These are phyloP conservation scores for Talaromyces stipitatus DNA, from an alignment of 495 filamentous ascomycete species.

Conservation along the genomic window DNA sequence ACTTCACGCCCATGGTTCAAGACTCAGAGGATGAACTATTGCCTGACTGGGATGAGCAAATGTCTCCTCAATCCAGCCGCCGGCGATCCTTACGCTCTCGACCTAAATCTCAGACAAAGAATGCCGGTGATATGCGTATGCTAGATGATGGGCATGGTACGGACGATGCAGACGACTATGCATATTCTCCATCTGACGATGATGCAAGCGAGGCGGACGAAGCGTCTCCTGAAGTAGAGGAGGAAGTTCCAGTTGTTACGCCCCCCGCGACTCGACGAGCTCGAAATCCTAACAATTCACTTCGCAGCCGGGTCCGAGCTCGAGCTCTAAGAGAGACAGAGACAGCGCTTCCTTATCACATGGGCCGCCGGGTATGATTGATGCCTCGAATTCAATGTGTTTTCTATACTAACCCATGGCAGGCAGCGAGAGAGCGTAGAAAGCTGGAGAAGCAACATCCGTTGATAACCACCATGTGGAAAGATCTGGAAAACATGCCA, in stretches of 20 bases:
- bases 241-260: background rate
- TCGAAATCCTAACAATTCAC: background rate
- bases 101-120: background rate
- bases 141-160: slow-evolving; percentile 4
- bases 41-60: slow-evolving; percentile 4
- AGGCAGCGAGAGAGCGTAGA: slow-evolving; percentile 44
- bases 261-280: background rate
- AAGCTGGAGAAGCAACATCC: slow-evolving; percentile 75
- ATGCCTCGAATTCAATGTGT: background rate
- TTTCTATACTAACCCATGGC: slow-evolving; percentile 6
- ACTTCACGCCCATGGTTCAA: slow-evolving; percentile 4
- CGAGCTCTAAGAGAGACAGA: background rate
- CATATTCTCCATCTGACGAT: slow-evolving; percentile 10
- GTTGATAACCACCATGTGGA: slow-evolving; percentile 74
- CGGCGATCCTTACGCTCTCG: slow-evolving; percentile 3
- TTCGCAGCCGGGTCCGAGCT: background rate
- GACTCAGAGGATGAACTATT: slow-evolving; percentile 6
- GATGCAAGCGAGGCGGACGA: background rate
- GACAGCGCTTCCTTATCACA: slow-evolving; percentile 8
- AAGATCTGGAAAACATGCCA: slow-evolving; percentile 58
- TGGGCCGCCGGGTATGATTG: slow-evolving; percentile 27
- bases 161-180: slow-evolving; percentile 7
- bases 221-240: background rate
- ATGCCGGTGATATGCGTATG: slow-evolving; percentile 6
- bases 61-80: background rate